Evolutionary conservation across 768 basidiomycete genomes (phyloP), one percentile per base, ranked within the genome.

Genomic region (Saitozyma podzolica): DNA sequence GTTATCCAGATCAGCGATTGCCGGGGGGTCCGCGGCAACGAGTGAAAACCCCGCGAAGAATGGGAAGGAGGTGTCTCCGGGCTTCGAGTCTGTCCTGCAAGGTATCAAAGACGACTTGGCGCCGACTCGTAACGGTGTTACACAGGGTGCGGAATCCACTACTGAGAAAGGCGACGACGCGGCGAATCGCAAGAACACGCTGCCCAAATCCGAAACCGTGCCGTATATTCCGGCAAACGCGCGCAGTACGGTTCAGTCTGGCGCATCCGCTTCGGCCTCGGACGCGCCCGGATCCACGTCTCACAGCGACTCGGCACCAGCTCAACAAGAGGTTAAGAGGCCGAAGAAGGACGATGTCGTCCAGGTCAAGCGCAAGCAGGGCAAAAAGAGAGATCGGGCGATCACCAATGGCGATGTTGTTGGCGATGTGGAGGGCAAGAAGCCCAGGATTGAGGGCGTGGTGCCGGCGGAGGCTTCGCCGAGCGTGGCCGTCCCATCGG

Each of bases 181-280:
- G 40, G 49, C 8, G 65, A 59, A 40, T 17, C 11, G 54, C 29
- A 56, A 42, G 19, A 4, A 50, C 19, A 13, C 54, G 8, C 58
- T 64, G 1, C 65, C 67, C 0, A 70, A 69, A 42, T 75, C 86
- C 57, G 83, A 86, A 42, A 90, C 91, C 78, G 85, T 92, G 8
- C 86, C 91, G 0, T 94, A 87, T 66, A 83, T 94, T 9, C 91
- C 91, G 52, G 83, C 86, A 0, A 78, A 17, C 77, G 72, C 45
- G 62, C 68, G 37, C 47, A 61, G 47, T 5, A 29, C 29, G 29
- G 29, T 29, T 29, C 29, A 29, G 29, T 29, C 29, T 29, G 29
- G 29, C 45, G n/a, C 11, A 47, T 47, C 45, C 45, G 45, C 11
- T 11, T 2, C 45, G 2, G 45, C 45, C 45, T 11, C 45, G 2